phyloP scores from a whole-genome alignment of 305 asterid genomes.

The Fraxinus velutina region DNA sequence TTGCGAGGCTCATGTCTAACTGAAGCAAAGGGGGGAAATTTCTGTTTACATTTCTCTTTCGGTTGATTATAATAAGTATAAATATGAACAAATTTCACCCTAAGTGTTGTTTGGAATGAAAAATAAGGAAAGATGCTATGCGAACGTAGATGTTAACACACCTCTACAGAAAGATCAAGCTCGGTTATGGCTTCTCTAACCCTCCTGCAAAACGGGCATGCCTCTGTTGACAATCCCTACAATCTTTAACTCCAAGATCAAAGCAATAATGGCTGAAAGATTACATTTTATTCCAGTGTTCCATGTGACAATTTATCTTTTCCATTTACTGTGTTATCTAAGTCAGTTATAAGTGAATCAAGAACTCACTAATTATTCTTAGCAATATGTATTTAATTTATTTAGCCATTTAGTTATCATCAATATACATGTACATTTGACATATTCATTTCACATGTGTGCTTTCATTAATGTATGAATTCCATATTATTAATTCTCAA shows the following conservation, averaged over 20 bases:
- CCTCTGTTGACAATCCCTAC: slow-evolving; percentile 62
- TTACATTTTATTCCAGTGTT: background rate
- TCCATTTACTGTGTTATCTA: background rate
- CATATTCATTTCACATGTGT: too few relatives aligned
- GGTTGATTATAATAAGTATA: background rate
- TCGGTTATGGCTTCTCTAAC: slow-evolving; percentile 82
- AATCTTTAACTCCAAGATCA: slow-evolving; percentile 29
- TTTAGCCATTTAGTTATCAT: too few relatives aligned
- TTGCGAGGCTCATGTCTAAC: background rate
- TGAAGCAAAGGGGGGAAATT: background rate
- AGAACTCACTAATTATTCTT: background rate
- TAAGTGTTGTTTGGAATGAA: background rate
- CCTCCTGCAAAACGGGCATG: slow-evolving; percentile 89
- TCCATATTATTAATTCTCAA: too few relatives aligned
- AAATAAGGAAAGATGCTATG: background rate
- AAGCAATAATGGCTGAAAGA: slow-evolving; percentile 6
- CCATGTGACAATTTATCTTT: background rate
- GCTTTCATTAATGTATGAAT: too few relatives aligned
- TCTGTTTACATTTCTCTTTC: background rate
- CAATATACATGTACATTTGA: too few relatives aligned
- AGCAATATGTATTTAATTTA: background rate
- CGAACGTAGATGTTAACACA: slow-evolving; percentile 4
- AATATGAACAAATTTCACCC: background rate
- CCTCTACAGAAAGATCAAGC: slow-evolving; percentile 79
- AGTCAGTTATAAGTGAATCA: background rate